phyloP scores from a whole-genome alignment of 371 early-diverging fungal species.

The Haplosporangium sp. region DNA sequence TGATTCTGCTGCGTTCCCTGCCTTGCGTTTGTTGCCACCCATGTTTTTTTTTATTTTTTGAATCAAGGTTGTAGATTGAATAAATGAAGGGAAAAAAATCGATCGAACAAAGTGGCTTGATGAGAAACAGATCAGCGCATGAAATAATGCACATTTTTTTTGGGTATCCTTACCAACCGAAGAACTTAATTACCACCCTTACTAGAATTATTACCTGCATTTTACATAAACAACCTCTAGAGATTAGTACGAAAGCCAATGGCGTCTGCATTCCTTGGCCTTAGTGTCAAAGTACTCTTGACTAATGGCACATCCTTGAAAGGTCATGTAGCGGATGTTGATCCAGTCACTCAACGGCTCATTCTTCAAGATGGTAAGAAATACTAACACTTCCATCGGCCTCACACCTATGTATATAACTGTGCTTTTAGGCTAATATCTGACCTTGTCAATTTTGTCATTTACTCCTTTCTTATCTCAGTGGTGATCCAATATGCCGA shows the following conservation, averaged over 20 bases:
- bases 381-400: not conserved
- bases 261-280: conserved; percentile 70
- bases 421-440: not conserved
- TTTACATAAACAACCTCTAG: not conserved
- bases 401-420: not conserved
- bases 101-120: conserved; percentile 13
- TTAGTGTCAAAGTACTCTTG: conserved; percentile 61
- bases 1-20: conserved; percentile 28
- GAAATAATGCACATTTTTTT: not conserved
- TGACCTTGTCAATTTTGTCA: not conserved
- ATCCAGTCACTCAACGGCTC: conserved; percentile 63
- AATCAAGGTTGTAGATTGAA: not conserved
- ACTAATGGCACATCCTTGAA: conserved; percentile 62
- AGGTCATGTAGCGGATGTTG: conserved; percentile 66
- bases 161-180: not conserved
- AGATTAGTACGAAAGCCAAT: conserved; percentile 36
- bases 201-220: not conserved
- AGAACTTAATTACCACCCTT: no score
- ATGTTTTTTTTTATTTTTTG: conserved; percentile 9
- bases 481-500: conserved; percentile 41
- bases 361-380: conserved; percentile 66
- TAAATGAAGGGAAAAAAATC: conserved; percentile 1
- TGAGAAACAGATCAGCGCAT: not conserved
- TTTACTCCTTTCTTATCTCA: not conserved
- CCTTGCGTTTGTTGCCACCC: conserved; percentile 50